Conservation (phyloP, 805 yeast genomes). For the Zygosaccharomyces siamensis region DNA sequence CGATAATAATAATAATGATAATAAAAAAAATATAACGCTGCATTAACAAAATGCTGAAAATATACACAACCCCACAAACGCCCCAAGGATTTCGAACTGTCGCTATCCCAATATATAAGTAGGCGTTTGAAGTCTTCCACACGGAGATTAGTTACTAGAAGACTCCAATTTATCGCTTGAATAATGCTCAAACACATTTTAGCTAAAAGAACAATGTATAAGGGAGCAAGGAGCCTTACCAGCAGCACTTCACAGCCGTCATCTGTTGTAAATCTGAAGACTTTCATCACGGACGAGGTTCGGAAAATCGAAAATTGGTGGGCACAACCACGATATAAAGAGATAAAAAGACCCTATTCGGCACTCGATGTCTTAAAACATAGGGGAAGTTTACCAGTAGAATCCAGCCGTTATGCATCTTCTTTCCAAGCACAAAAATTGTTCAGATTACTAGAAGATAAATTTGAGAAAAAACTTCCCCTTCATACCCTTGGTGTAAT, state of each 20-base stretch:
- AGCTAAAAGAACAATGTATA: not conserved
- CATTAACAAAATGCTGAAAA: not conserved
- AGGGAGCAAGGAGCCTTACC: not conserved
- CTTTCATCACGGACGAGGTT: conserved; percentile 33
- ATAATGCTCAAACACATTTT: not conserved
- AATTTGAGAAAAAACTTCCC: conserved; percentile 42
- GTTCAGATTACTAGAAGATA: conserved; percentile 40
- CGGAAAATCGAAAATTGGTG: conserved; percentile 47
- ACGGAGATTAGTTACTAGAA: not conserved
- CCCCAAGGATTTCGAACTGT: not conserved
- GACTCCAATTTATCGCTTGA: not conserved
- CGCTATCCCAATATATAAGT: not conserved
- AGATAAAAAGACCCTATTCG: conserved; percentile 47
- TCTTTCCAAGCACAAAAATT: conserved; percentile 51
- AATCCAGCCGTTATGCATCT: conserved; percentile 39
- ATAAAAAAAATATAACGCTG: not conserved
- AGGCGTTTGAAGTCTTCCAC: not conserved
- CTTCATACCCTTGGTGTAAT: conserved; percentile 56
- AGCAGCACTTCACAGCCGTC: not conserved
- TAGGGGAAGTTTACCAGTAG: conserved; percentile 44
- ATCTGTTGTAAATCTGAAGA: conserved; percentile 26
- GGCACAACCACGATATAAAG: conserved; percentile 42
- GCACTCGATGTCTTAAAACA: conserved; percentile 49
- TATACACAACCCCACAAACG: no score
- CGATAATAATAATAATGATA: not conserved